Base-by-base conservation (phyloP, 805 yeast species). In the Myxozyma vanderwaltii region DNA sequence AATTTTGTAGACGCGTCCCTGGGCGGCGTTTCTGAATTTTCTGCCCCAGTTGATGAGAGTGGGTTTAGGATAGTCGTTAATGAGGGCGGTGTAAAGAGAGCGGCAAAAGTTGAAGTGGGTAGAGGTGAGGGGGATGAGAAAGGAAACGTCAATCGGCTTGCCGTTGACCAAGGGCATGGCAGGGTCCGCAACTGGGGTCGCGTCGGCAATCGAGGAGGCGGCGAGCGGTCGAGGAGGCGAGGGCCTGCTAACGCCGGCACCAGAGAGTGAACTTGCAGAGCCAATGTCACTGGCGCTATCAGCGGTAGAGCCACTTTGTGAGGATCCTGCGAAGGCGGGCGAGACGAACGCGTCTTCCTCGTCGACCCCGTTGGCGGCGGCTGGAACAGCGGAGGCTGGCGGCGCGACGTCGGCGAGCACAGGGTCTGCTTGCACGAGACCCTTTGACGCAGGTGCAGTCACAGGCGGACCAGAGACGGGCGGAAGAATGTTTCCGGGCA, bases 51-150 rank as follows among this genome's bases (percentile, higher is more conserved):
- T 62, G 54, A 62, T 56, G 33, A 62, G 56, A 1, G 63, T 59
- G 12, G 65, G 65, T 40, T 47, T 43, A 23, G 65, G 65, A 24
- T 58, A 62, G 54, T 62, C 64, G 50, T 62, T 62, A 41, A 62
- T 62, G 39, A 62, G 51, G 40, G 65, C 65, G 35, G 65, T 47
- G 53, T 59, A 62, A 50, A 62, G 58, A n/a, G 59, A 52, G 39
- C 66, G 59, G 52, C 66, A 63, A 54, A 63, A 63, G 55, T 63
- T 60, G 55, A 55, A 56, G 51, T 63, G 64, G 27, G 65, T 43
- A 27, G 52, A 36, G 3, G 66, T 51, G 52, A 61, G 57, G 29
- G 66, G 66, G 45, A 63, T 63, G 54, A 63, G 57, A 56, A 63
- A 52, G 29, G 56, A 49, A 33, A 62, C 21, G 44, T 62, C 62